Conservation (phyloP, 148 eudicot genomes). For the Diospyros kaki region DNA sequence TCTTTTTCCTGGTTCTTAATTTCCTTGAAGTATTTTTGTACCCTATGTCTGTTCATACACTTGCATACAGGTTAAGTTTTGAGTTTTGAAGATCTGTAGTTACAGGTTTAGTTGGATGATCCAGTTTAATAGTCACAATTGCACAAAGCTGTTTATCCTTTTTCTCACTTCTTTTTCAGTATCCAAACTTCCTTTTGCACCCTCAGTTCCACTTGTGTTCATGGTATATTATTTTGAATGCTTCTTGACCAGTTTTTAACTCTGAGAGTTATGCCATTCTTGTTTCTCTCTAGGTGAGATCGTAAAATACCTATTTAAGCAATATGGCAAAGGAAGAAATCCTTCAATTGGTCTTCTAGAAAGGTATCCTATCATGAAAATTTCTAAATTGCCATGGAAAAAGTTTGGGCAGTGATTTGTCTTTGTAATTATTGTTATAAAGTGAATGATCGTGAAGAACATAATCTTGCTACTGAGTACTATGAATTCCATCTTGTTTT, state of each 20-base stretch:
- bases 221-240: neutral
- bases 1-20: no score
- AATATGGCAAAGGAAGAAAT: conserved; percentile 45
- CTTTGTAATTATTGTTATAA: neutral
- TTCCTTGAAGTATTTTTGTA: no score
- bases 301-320: conserved; percentile 45
- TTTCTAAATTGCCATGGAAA: neutral
- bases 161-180: neutral
- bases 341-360: conserved; percentile 49
- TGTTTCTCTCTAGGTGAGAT: conserved; percentile 35
- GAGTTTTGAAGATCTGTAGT: neutral
- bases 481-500: neutral
- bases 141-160: neutral
- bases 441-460: neutral
- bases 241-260: neutral
- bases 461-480: neutral
- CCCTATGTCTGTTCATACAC: neutral
- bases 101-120: neutral
- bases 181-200: neutral
- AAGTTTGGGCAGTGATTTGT: neutral
- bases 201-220: neutral
- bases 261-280: neutral
- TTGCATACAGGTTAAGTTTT: neutral
- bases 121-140: neutral
- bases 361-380: conserved; percentile 29